Base-by-base conservation (phyloP, 2,329 filamentous ascomycete species). In the Colletotrichum godetiae region DNA sequence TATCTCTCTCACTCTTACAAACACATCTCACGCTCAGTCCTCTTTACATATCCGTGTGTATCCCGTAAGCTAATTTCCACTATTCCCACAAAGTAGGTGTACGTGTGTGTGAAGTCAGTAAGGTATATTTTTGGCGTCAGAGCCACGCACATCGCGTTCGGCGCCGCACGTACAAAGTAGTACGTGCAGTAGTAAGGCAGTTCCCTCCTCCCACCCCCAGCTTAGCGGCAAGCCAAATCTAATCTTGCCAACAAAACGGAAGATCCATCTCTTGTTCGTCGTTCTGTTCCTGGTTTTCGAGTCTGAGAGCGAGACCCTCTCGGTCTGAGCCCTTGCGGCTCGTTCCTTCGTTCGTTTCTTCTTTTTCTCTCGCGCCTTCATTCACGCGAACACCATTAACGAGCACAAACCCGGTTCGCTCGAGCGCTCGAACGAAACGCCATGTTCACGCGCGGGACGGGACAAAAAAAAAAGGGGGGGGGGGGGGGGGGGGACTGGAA, bases 151-250 rank as follows among this genome's bases (percentile, higher is more conserved):
- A 49, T 49, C 42, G 42, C 42, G 42, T 29, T 29, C 27, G 27
- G 27, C 3, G 37, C 19, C 42, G 60, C 60, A 63, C 60, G 60
- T 52, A 29, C 60, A 31, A 63, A 49, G 37, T 52, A 53, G 60
- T 63, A 63, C 60, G 42, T 63, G 60, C 60, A 63, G 60, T 63
- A 63, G 60, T 4, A n/a, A 10, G 60, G 6, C 3, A 8, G 19
- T 33, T 29, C 27, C 27, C 27, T 29, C 27, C 27, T 29, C 27
- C 15, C 37, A 42, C 13, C 37, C 35, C 37, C 37, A 42, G 37
- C 37, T 15, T 42, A 37, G 56, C 31, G 31, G 56, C 27, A 37
- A 33, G 31, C 56, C 31, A 59, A 31, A 59, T 59, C 56, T 33
- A 29, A 29, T 29, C 27, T 31, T 15, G 27, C 29, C 24, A 35